Conservation (phyloP, 2,329 filamentous ascomycete species). For the Hymenotorrendiella dingleyae region DNA sequence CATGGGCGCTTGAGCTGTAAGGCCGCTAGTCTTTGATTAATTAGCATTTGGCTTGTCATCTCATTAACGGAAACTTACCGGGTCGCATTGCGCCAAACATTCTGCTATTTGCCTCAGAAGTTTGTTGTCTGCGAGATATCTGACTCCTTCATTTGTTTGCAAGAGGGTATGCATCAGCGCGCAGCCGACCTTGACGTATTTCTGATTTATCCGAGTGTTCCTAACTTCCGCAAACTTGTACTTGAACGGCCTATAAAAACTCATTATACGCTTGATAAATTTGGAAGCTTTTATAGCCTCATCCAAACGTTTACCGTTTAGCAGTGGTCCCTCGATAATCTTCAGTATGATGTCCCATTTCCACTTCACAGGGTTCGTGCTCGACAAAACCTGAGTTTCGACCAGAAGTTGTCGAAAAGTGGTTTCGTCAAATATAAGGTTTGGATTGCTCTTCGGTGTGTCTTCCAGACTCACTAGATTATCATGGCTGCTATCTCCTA, state of each 20-base stretch:
- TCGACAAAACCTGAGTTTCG: constrained; percentile 81
- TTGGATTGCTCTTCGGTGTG: constrained; percentile 45
- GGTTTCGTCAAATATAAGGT: constrained; percentile 51
- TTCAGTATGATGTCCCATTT: constrained; percentile 91
- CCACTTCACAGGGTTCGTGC: constrained; percentile 91
- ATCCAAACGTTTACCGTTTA: constrained; percentile 84
- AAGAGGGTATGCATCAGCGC: constrained; percentile 80
- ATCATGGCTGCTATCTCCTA: constrained; percentile 34
- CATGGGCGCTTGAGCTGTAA: constrained; percentile 78
- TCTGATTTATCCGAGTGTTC: constrained; percentile 88
- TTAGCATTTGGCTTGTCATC: constrained; percentile 13
- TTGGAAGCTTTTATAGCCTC: constrained; percentile 94
- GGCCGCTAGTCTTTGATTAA: constrained; percentile 52
- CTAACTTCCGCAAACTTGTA: constrained; percentile 87
- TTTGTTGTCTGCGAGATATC: constrained; percentile 87
- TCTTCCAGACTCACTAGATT: constrained; percentile 50
- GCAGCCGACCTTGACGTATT: constrained; percentile 87
- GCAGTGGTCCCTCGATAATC: constrained; percentile 86
- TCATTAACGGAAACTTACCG: constrained; percentile 45
- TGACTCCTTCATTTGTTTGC: constrained; percentile 77
- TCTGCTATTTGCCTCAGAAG: constrained; percentile 89
- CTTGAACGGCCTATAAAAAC: constrained; percentile 96
- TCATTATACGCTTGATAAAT: constrained; percentile 89
- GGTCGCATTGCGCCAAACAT: constrained; percentile 90
- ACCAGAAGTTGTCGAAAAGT: constrained; percentile 60